Base-by-base conservation (phyloP, 805 yeast species). In the Ogataea henricii region DNA sequence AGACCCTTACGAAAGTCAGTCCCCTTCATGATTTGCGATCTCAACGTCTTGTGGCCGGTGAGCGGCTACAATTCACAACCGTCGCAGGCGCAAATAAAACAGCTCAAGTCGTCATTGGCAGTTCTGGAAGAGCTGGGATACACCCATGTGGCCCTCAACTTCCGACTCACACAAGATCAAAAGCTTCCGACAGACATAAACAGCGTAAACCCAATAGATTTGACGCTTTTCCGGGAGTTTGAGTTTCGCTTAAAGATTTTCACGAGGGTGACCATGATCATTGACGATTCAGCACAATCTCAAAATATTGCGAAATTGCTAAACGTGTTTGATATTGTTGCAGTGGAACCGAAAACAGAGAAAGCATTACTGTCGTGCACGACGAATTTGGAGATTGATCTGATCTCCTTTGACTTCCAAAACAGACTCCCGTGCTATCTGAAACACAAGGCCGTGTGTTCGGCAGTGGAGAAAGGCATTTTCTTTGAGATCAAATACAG, bases 401-500 rank as follows among this genome's bases (percentile, higher is more conserved):
- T 94, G 21, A 78, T 94, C 16, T 82, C 96, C 1, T 76, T 94
- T 46, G 82, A 86, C 45, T 77, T 85, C 63, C 68, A 78, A 21
- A 71, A 74, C 36, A 77, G 88, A 48, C 67, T 89, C 40, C 92
- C 96, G 0, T 83, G 81, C 53, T 88, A 82, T 62, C 69, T 94
- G 54, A 86, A 86, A 57, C 96, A 90, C 68, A 89, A 90, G 58
- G 81, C 89, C 1, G 75, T 89, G 7, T 87, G 96, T 36, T 82
- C 89, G 35, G 97, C 96, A 1, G 74, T 88, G 3, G 85, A 84
- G 16, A 78, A 89, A 43, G 98, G 98, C 2, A 78, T 89, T 21
- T 81, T 82, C 55, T 78, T 94, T 53, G 99, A 94, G 63, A 76
- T 94, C 7, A 76, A 81, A 39, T 92, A 92, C 66, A 64, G 78